Percentiles rank a stretch among this genome's conserved stretches.
Evolutionary conservation across 345 rosid species (phyloP).

Genomic region (Eucalyptus viminalis): DNA sequence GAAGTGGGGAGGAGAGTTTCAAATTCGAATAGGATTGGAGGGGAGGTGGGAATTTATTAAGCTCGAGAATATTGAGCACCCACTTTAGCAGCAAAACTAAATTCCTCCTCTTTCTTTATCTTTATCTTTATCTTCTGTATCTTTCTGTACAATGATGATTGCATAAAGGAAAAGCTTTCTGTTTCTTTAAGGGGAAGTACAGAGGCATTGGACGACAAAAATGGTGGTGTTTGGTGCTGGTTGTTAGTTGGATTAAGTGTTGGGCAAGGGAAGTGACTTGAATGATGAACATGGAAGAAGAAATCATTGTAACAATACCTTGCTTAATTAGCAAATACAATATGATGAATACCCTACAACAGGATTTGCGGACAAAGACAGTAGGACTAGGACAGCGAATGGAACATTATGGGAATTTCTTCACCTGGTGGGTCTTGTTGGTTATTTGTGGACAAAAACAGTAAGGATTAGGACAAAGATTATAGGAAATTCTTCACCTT

Average conservation of each 20-base stretch:
- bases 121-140: background rate
- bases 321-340: background rate
- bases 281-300: conserved; percentile 7
- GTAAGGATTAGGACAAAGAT: background rate
- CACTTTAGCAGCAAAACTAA: conserved; percentile 1
- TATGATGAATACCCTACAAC: background rate
- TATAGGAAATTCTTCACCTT: background rate
- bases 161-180: conserved; percentile 15
- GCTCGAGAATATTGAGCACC: background rate
- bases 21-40: background rate
- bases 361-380: background rate
- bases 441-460: background rate
- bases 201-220: background rate
- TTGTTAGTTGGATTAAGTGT: conserved; percentile 39
- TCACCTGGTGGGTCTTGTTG: background rate
- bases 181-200: conserved; percentile 45
- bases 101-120: background rate
- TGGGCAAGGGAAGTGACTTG: conserved; percentile 20
- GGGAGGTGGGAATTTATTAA: conserved; percentile 1
- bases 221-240: conserved; percentile 4
- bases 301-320: background rate
- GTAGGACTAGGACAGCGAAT: background rate
- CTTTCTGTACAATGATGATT: conserved; percentile 1
- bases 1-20: background rate
- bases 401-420: background rate